Conservation (phyloP, 108 stramenopile species). For the Hondaea fermentalgiana region DNA sequence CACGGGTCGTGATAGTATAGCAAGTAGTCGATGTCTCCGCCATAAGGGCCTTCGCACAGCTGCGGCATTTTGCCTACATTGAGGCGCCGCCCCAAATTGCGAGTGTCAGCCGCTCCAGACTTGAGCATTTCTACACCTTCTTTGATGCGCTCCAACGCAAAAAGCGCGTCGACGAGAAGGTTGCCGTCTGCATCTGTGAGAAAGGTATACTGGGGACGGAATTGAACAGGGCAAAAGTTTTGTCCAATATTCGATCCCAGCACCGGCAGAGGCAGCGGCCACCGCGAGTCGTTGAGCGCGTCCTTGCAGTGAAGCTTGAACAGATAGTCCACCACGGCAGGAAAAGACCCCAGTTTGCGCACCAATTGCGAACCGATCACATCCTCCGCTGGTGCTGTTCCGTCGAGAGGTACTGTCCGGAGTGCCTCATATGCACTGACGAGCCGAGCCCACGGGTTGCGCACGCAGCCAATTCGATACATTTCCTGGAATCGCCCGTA, state of each 20-base stretch:
- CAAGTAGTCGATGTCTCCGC: background rate
- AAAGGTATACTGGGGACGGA: background rate
- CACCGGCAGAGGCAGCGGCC: background rate
- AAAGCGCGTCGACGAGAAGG: background rate
- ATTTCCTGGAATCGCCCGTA: background rate
- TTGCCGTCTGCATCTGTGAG: background rate
- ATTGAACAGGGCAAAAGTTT: background rate
- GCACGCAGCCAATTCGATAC: background rate
- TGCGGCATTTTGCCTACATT: background rate
- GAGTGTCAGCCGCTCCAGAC: background rate
- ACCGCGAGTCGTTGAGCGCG: background rate
- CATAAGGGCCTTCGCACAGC: background rate
- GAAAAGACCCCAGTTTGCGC: background rate
- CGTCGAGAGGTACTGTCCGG: background rate
- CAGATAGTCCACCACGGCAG: background rate
- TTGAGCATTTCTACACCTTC: background rate
- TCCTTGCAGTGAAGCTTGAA: background rate
- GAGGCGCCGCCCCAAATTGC: background rate
- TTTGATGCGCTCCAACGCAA: background rate
- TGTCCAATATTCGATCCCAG: background rate
- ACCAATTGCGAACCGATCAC: background rate
- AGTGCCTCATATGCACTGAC: background rate
- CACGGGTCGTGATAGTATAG: background rate
- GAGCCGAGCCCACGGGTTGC: background rate
- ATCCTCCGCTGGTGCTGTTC: background rate